Base-by-base conservation (phyloP, 2,329 filamentous ascomycete genomes). In the Fusarium tricinctum region DNA sequence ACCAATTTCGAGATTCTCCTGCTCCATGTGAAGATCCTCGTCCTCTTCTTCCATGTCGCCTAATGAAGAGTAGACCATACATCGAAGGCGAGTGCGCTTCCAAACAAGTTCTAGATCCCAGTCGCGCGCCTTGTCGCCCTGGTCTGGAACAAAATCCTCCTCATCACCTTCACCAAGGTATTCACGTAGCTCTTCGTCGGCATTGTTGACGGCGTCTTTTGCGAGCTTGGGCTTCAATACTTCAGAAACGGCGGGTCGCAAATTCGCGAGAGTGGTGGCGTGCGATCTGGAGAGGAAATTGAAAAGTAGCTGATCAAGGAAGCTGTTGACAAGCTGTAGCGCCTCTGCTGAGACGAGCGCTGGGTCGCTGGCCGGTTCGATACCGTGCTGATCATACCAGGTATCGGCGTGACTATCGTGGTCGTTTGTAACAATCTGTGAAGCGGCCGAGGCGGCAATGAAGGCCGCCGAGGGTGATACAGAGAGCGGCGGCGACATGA, bases 31-130 rank as follows among this genome's bases (percentile, higher is more conserved):
- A 50, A 90, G 89, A 75, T 97, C 95, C 78, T 98, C 96, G 70
- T 99, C 96, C 71, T 98, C 94, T 80, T 99, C 96, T 78, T 99
- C 97, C 86, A 99, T 90, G 76, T 99, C 95, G 44, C 96, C 96
- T 8, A 99, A 84, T 10, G 96, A 94, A 10, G 94, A 98, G 78
- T 98, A 98, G 22, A 99, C 95, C 96, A 99, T 99, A 78, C 96
- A 97, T 63, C 96, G 89, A 73, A 99, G 82, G 55, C 96, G 89
- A 0, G 94, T 96, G 70, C 96, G 88, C 82, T 97, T 97, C 94
- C 96, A 99, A 19, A 94, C 91, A 57, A 94, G 85, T 76, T 97
- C 92, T n/a, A 97, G 82, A 77, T 98, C 94, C 88, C 95, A 98
- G 70, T 91, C 88, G 3, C 84, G 84, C 13, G 81, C 79, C 15